phyloP scores from a whole-genome alignment of 2,329 filamentous ascomycete species.

The Fusarium pilosicola region DNA sequence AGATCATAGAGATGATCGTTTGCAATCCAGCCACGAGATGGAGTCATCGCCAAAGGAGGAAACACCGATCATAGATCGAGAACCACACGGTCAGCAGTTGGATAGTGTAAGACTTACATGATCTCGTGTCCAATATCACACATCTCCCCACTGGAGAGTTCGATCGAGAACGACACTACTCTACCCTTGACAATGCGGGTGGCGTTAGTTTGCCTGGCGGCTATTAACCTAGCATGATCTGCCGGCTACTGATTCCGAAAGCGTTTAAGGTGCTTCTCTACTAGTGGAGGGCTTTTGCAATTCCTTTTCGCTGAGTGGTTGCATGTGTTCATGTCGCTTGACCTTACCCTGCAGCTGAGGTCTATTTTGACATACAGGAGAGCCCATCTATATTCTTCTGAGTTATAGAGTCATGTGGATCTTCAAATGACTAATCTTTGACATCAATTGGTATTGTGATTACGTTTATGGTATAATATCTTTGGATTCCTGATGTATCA shows the following conservation, averaged over 20 bases:
- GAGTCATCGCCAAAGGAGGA: background rate
- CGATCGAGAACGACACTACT: background rate
- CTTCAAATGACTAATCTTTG: rapidly evolving
- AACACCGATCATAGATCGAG: background rate
- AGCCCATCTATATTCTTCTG: background rate
- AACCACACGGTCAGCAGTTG: background rate
- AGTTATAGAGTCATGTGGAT: background rate
- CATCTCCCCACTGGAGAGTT: background rate
- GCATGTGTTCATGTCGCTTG: background rate
- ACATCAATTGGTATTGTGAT: rapidly evolving
- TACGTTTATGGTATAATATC: rapidly evolving
- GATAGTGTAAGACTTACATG: background rate
- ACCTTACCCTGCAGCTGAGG: background rate
- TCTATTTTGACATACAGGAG: background rate
- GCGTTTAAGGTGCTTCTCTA: background rate
- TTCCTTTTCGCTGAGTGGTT: background rate
- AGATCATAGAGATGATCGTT: constrained; percentile 5
- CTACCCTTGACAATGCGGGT: constrained; percentile 12
- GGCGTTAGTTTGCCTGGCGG: constrained; percentile 11
- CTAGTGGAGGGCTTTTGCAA: background rate
- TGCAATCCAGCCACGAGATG: constrained; percentile 19
- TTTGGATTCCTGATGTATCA: rapidly evolving
- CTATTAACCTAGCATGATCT: constrained; percentile 1
- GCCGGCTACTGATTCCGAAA: background rate
- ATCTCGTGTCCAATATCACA: background rate